phyloP scores from a whole-genome alignment of 1,284 basidiomycete genomes.

The Austroboletus olivaceoglutinosus region DNA sequence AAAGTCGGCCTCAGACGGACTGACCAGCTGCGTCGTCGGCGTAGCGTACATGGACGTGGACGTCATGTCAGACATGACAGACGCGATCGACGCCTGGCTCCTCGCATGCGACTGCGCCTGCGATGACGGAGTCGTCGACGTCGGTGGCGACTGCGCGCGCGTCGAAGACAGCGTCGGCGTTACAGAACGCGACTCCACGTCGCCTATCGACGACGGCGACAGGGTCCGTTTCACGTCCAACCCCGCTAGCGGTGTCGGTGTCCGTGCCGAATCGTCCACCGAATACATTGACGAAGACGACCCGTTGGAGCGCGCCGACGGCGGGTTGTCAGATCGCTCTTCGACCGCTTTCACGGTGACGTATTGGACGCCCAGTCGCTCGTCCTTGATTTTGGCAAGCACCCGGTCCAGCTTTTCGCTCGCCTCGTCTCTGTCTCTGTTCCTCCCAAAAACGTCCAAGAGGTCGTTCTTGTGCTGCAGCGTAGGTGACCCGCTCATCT shows the following conservation, averaged over 20 bases:
- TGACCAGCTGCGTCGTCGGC: conserved; percentile 37
- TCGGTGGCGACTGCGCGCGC: neutral
- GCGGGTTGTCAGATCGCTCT: conserved; percentile 23
- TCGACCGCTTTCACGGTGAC: conserved; percentile 8
- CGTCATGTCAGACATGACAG: conserved; percentile 57
- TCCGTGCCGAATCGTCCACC: conserved; percentile 39
- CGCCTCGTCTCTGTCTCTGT: conserved; percentile 56
- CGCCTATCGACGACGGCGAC: conserved; percentile 23
- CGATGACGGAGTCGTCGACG: no score
- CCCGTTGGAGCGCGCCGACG: conserved; percentile 36
- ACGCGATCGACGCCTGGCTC: conserved; percentile 62
- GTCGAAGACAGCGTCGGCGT: conserved; percentile 30
- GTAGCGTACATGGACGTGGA: conserved; percentile 47
- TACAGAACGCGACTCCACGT: conserved; percentile 29
- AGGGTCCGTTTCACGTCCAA: conserved; percentile 21
- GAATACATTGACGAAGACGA: conserved; percentile 59
- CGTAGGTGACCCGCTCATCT: conserved; percentile 34
- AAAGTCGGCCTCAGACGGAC: conserved; percentile 29
- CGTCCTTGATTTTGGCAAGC: conserved; percentile 69
- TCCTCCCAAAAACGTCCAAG: conserved; percentile 59
- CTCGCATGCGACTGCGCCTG: conserved; percentile 20
- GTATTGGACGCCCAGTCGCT: conserved; percentile 31
- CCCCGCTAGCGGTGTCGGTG: conserved; percentile 28
- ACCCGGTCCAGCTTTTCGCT: conserved; percentile 78
- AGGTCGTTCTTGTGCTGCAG: conserved; percentile 53